A percentile compares a stretch with the other conserved stretches of the same genome.
These are phyloP conservation scores for Circinella umbellata DNA, from an alignment of 371 early-diverging fungal genomes.

Conservation along the genomic window DNA sequence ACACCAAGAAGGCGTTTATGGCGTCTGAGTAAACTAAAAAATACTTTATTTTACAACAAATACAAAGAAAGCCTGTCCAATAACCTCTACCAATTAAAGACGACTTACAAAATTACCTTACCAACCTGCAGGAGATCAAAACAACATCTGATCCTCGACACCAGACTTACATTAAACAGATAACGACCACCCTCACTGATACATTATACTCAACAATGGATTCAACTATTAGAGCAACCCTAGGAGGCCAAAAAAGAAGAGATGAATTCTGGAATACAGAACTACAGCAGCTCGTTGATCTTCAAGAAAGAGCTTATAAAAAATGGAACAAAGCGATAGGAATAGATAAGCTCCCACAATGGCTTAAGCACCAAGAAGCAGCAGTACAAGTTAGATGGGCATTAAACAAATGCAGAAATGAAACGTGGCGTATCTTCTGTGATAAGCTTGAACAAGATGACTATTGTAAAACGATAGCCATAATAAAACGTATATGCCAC, in stretches of 20 bases:
- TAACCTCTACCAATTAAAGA: not conserved
- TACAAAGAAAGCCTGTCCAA: not conserved
- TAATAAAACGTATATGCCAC: too few species aligned
- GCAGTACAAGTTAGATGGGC: not conserved
- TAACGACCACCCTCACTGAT: too few species aligned
- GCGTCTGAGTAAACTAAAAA: not conserved
- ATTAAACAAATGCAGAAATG: too few species aligned
- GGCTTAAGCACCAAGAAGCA: not conserved
- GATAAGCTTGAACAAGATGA: too few species aligned
- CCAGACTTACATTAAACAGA: not conserved
- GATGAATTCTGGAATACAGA: not conserved
- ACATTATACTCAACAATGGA: constrained; percentile 2
- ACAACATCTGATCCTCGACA: not conserved
- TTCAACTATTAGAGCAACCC: not conserved
- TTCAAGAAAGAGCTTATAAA: not conserved
- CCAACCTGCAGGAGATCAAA: not conserved
- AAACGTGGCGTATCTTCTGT: too few species aligned
- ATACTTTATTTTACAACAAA: not conserved
- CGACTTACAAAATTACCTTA: too few species aligned
- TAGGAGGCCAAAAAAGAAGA: not conserved
- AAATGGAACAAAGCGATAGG: not conserved
- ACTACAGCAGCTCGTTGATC: not conserved
- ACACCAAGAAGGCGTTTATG: not conserved
- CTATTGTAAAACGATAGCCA: too few species aligned
- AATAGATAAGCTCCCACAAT: not conserved